phyloP scores from a whole-genome alignment of 208 protist species.

The Leishmania tarentolae region DNA sequence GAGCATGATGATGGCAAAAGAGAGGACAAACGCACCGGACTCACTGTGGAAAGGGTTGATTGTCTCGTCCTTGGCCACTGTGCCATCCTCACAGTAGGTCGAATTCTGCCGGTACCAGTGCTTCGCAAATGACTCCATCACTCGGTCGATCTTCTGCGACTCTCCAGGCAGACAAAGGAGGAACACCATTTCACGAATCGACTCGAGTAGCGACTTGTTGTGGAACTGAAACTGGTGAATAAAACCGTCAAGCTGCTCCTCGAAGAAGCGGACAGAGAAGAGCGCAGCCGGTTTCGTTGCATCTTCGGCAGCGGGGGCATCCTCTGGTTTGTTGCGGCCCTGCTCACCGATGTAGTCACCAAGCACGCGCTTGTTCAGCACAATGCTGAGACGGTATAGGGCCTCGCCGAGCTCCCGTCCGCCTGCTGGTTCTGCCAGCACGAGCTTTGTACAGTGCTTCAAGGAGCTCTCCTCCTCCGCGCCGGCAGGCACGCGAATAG shows the following conservation, averaged over 20 bases:
- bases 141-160: slow-evolving; percentile 94
- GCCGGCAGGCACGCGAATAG: slow-evolving; percentile 42
- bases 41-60: slow-evolving; percentile 86
- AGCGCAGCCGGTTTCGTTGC: slow-evolving; percentile 22
- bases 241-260: slow-evolving; percentile 78
- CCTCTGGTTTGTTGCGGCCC: slow-evolving; percentile 48
- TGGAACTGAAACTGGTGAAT: slow-evolving; percentile 79
- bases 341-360: slow-evolving; percentile 90
- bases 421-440: slow-evolving; percentile 64
- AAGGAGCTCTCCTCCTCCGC: slow-evolving; percentile 20
- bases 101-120: slow-evolving; percentile 78
- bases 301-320: background rate
- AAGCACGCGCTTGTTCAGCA: slow-evolving; percentile 86
- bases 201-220: slow-evolving; percentile 70
- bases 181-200: slow-evolving; percentile 89
- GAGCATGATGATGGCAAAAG: slow-evolving; percentile 99
- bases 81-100: slow-evolving; percentile 18
- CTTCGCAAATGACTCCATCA: slow-evolving; percentile 91
- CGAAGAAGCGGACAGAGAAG: slow-evolving; percentile 78
- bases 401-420: slow-evolving; percentile 79
- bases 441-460: slow-evolving; percentile 42
- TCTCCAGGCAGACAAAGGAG: slow-evolving; percentile 88
- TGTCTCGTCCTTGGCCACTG: slow-evolving; percentile 31
- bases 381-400: slow-evolving; percentile 70
- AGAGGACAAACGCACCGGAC: slow-evolving; percentile 93